Evolutionary conservation across 2,329 filamentous ascomycete genomes (phyloP).

Genomic region (Fusarium tuaranense): DNA sequence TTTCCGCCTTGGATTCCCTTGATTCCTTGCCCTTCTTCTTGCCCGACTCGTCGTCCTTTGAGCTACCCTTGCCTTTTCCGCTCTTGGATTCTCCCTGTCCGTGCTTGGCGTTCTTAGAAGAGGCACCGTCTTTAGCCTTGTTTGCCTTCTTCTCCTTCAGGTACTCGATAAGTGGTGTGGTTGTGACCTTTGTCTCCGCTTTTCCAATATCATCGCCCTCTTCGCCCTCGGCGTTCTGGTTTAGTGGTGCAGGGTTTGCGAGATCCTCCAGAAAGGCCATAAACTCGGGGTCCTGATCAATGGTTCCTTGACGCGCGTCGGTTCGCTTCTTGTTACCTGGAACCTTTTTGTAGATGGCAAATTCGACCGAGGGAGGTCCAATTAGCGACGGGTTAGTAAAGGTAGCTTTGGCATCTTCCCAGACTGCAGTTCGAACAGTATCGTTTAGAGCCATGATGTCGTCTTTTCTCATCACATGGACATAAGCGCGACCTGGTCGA

Average conservation of each 20-base stretch:
- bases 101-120: constrained; percentile 63
- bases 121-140: constrained; percentile 66
- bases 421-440: constrained; percentile 74
- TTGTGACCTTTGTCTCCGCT: constrained; percentile 73
- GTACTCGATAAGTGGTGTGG: constrained; percentile 90
- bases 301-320: constrained; percentile 91
- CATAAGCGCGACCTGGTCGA: constrained; percentile 81
- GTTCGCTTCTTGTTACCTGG: constrained; percentile 79
- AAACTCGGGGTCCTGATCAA: constrained; percentile 96
- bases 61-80: constrained; percentile 59
- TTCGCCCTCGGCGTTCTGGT: constrained; percentile 58
- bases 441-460: constrained; percentile 77
- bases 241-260: constrained; percentile 72
- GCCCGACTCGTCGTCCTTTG: constrained; percentile 61
- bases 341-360: constrained; percentile 85
- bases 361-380: constrained; percentile 83
- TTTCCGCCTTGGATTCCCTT: constrained; percentile 69
- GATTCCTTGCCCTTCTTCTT: constrained; percentile 74
- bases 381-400: constrained; percentile 78
- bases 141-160: constrained; percentile 92
- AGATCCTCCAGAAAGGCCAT: constrained; percentile 91
- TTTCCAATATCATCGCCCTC: constrained; percentile 57
- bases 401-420: constrained; percentile 86
- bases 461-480: constrained; percentile 81
- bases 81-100: constrained; percentile 65